Conservation (phyloP, 1,284 basidiomycete species). For the Pseudozyma hubeiensis region DNA sequence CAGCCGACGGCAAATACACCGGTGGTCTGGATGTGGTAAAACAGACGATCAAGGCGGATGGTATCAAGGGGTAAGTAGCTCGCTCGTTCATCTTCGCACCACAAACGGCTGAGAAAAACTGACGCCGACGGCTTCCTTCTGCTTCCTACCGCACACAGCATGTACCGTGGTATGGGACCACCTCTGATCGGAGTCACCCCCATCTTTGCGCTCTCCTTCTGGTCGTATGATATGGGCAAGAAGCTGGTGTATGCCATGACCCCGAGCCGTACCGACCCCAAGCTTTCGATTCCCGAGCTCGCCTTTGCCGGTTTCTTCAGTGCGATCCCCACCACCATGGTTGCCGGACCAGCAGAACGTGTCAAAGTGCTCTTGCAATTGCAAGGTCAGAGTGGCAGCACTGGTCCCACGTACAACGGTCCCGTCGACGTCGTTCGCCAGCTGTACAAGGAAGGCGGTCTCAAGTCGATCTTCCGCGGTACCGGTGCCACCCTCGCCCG, state of each 20-base stretch:
- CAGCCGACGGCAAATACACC: conserved; percentile 86
- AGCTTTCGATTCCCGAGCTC: conserved; percentile 83
- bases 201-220: conserved; percentile 98
- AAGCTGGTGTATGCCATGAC: conserved; percentile 80
- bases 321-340: conserved; percentile 88
- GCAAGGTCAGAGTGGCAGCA: conserved; percentile 82
- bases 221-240: conserved; percentile 96
- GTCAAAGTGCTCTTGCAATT: conserved; percentile 95
- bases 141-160: conserved; percentile 70
- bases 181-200: conserved; percentile 96
- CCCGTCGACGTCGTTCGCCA: conserved; percentile 90
- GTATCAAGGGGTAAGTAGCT: conserved; percentile 78
- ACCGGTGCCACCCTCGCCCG: conserved; percentile 90
- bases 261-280: conserved; percentile 75
- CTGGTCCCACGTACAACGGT: conserved; percentile 82
- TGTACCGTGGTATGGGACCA: conserved; percentile 97
- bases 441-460: conserved; percentile 92
- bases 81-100: neutral
- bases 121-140: neutral
- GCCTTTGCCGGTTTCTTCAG: conserved; percentile 94
- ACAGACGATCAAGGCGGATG: conserved; percentile 89
- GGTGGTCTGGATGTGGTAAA: conserved; percentile 93
- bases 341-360: conserved; percentile 94
- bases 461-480: conserved; percentile 92
- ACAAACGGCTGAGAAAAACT: neutral